These are phyloP conservation scores for Camellia granthamiana DNA, from an alignment of 148 eudicot species.

Conservation along the genomic window DNA sequence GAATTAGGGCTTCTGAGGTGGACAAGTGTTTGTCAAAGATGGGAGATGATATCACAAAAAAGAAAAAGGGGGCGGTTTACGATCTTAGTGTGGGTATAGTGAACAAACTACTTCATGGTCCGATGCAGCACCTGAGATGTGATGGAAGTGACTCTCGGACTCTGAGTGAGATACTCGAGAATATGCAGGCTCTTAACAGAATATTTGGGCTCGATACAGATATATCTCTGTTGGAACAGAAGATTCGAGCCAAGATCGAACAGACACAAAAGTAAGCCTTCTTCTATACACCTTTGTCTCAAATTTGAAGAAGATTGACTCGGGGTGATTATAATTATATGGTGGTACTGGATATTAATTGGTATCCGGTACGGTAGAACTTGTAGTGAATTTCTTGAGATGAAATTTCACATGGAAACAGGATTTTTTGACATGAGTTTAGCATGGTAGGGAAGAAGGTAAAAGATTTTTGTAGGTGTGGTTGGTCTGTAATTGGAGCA, in stretches of 20 bases:
- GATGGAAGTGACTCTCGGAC: slow-evolving; percentile 29
- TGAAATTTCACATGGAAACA: not conserved
- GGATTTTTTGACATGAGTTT: not conserved
- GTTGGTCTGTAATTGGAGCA: not conserved
- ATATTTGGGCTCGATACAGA: slow-evolving; percentile 43
- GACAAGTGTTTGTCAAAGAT: slow-evolving; percentile 49
- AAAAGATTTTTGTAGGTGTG: not conserved
- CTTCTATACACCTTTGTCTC: not conserved
- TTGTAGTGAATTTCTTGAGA: not conserved
- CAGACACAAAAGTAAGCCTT: slow-evolving; percentile 22
- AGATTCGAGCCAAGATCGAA: slow-evolving; percentile 43
- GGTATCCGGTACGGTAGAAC: not conserved
- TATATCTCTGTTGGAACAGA: slow-evolving; percentile 39
- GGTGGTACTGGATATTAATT: not conserved
- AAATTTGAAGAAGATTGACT: not conserved
- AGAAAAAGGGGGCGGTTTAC: slow-evolving; percentile 35
- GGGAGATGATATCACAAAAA: slow-evolving; percentile 37
- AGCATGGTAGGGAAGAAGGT: not conserved
- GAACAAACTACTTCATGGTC: slow-evolving; percentile 58
- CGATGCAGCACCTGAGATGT: slow-evolving; percentile 52
- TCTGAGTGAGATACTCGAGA: slow-evolving; percentile 40
- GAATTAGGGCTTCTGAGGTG: slow-evolving; percentile 47
- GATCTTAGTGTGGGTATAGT: slow-evolving; percentile 42
- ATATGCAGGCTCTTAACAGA: slow-evolving; percentile 50
- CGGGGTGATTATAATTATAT: too few species aligned